Evolutionary conservation across 2,329 filamentous ascomycete species (phyloP), one percentile per base, ranked within the genome.

Genomic region (Epichloe bromicola): DNA sequence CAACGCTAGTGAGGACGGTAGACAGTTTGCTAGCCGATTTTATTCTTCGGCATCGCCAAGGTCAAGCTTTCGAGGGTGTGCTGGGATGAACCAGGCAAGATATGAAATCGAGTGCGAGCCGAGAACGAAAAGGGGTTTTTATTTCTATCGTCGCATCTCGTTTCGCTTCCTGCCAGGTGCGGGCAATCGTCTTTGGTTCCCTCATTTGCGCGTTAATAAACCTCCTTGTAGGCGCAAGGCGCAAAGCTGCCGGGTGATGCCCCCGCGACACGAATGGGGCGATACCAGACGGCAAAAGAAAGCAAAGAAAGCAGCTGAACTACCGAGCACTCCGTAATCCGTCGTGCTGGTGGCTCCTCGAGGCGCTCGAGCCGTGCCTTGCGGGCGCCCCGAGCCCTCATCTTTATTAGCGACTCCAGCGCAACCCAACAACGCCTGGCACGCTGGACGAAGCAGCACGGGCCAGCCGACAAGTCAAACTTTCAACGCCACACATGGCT

Each of bases 331-430:
- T 20, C 15, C 3, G 17, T 20, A 10, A 2, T 20, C 15, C 3
- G 40, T 41, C 10, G 37, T 39, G 20, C 14, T 36, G 17, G 7
- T 14, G 19, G 43, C 11, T 26, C 14, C 10, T 17, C 26, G 46
- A 33, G 51, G 51, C 51, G 41, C 42, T 49, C 46, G 51, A 49
- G 51, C 51, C 51, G 46, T 52, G 26, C 46, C 50, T 46, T 40
- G 46, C 34, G 41, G 5, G 30, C 36, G 40, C 33, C 26, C 23
- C 7, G 38, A n/a, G 30, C 30, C 40, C 7, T 38, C 36, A 1
- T 38, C 36, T 38, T n/a, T n/a, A 38, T n/a, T n/a, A 38, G 36
- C 8, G 14, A 38, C 36, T 38, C 7, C 14, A 38, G 36, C 5
- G 36, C 36, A n/a, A 6, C 36, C 5, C 14, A 26, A 1, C 36